These are phyloP conservation scores for Durotheca rogersii DNA, from an alignment of 495 filamentous ascomycete species.

Conservation along the genomic window DNA sequence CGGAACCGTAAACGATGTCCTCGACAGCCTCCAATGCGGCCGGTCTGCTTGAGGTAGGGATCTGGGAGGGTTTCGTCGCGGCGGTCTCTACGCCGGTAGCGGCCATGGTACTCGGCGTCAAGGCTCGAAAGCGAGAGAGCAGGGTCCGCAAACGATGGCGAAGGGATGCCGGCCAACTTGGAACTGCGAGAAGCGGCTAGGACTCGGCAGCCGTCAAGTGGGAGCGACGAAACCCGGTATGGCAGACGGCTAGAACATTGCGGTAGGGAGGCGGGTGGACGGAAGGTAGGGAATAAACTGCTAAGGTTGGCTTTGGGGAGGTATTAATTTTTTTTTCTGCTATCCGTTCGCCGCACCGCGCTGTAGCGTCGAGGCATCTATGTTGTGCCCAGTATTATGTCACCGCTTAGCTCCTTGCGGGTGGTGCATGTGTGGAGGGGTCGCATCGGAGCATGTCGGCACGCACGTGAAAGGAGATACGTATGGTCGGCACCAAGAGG, in stretches of 20 bases:
- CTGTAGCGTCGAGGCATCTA: slow-evolving; percentile 20
- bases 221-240: slow-evolving; percentile 29
- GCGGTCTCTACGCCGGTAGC: slow-evolving; percentile 23
- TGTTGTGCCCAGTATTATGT: slow-evolving; percentile 13
- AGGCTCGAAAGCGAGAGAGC: slow-evolving; percentile 4
- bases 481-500: slow-evolving; percentile 4
- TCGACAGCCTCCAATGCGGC: slow-evolving; percentile 69
- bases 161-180: slow-evolving; percentile 6
- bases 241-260: slow-evolving; percentile 31
- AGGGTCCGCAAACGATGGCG: slow-evolving; percentile 2
- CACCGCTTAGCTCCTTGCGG: slow-evolving; percentile 24
- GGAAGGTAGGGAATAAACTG: slow-evolving; percentile 18
- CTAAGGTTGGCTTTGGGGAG: too few relatives aligned
- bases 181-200: slow-evolving; percentile 13
- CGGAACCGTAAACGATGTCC: slow-evolving; percentile 81
- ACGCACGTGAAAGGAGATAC: slow-evolving; percentile 4
- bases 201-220: slow-evolving; percentile 29
- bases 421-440: slow-evolving; percentile 15
- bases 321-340: too few relatives aligned
- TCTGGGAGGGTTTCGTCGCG: slow-evolving; percentile 28
- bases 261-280: slow-evolving; percentile 13
- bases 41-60: slow-evolving; percentile 36
- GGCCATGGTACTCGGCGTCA: slow-evolving; percentile 18
- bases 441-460: slow-evolving; percentile 14
- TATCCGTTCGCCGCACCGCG: too few relatives aligned